Base-by-base conservation (phyloP, 2,329 filamentous ascomycete species). In the Penicillium griseofulvum region DNA sequence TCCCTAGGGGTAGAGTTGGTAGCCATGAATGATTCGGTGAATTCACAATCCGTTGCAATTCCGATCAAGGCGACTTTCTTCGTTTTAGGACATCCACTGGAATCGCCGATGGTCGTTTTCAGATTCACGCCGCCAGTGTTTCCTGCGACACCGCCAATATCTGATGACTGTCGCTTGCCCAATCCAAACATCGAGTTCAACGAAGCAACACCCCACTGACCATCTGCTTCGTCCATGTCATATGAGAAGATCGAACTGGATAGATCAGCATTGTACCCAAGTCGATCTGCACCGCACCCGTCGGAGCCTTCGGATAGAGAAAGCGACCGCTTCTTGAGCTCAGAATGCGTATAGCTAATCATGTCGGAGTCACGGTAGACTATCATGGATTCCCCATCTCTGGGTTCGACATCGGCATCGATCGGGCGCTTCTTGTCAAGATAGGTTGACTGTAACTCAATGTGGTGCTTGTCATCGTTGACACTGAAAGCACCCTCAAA, bases 341-440 rank as follows among this genome's bases (percentile, higher is more conserved):
- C 87, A 22, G 78, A 74, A 52, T 83, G 82, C 36, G 57, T 48
- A 37, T 63, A 56, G 68, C 68, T 58, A 66, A 77, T 71, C 67
- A 97, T 85, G 71, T 99, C 94, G 28, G 91, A 96, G 69, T 97
- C 92, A 61, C 92, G 85, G 82, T 90, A 97, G 1, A 97, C 82
- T 34, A 97, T 81, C 92, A 99, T 94, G 68, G 84, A 88, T 58
- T 96, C 89, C 31, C 86, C 82, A 5, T 77, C 80, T 43, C 77
- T 74, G 29, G 79, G 69, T 31, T 76, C 72, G 14, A 90, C 71
- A 26, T 82, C 77, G 2, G 91, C 90, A 70, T 99, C 94, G 42
- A 86, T 77, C 22, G 77, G 71, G 58, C 90, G 84, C 68, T 84
- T 87, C 43, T 90, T 91, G 61, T 84, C 81, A 69, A 84, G 80